Evolutionary conservation across 345 rosid genomes (phyloP), one percentile per base, ranked within the genome.

Genomic region (Hypericum androsaemum): DNA sequence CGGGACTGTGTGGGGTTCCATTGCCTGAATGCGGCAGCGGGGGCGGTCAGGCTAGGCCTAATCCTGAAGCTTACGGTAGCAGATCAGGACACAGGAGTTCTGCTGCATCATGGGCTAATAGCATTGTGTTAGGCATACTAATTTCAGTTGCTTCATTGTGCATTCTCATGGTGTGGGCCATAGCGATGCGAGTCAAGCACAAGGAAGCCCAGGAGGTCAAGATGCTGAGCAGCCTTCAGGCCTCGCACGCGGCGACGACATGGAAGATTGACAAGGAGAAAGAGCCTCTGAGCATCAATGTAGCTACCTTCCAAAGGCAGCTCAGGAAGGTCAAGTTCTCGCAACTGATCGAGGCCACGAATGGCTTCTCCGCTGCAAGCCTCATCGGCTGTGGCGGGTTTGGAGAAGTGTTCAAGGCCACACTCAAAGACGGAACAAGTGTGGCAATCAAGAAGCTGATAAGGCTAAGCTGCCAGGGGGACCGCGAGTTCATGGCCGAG

Each of bases 231-330:
- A 90, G 95, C 60, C 59, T 90, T 72, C 95, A 87, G 47, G 94
- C 92, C 8, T 68, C 78, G 12, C 77, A 82, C 28, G 89, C 95
- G 0, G 94, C 96, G 5, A 90, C 96, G 0, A 90, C 96, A 0
- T 90, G 98, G 98, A 90, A 87, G 77, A 87, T 90, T 41, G 98
- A 90, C 59, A 90, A 87, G 64, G 96, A 90, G 73, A 90, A 79
- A 66, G 98, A 90, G 65, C 98, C 98, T 10, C 40, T 90, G 54
- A 90, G 96, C 64, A 90, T 90, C 50, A 90, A 90, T 17, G 98
- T 87, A 0, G 98, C 96, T 0, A 90, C 98, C 5, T 90, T 90
- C 63, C 96, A 87, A 6, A 69, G 96, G 17, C 89, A 87, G 66
- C 62, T 87, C 7, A 72, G 86, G 69, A 87, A 87, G 64, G 92